These are phyloP conservation scores for Pestalotiopsis sp. DNA, from an alignment of 2,329 filamentous ascomycete genomes.

Conservation along the genomic window DNA sequence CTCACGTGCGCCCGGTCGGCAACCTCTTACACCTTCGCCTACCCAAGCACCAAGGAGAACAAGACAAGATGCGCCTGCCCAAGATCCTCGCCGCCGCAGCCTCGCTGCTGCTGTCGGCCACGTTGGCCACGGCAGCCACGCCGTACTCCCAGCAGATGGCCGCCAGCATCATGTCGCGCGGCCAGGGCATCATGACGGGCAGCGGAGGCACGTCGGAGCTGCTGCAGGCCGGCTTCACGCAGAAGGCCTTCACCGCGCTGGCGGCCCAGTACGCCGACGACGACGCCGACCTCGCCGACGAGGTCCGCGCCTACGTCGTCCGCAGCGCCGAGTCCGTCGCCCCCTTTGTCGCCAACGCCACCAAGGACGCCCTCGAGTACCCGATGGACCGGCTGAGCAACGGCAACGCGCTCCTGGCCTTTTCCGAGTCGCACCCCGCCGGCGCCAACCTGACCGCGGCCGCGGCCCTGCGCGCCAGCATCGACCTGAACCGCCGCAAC, in stretches of 20 bases:
- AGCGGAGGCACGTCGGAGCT: constrained; percentile 28
- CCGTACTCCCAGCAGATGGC: constrained; percentile 30
- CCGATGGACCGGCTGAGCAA: constrained; percentile 33
- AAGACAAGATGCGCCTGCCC: neutral
- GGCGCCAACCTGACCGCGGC: constrained; percentile 13
- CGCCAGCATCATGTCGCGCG: constrained; percentile 31
- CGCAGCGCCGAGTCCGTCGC: constrained; percentile 27
- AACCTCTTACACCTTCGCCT: neutral
- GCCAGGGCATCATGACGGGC: constrained; percentile 33
- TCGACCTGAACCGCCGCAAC: constrained; percentile 33
- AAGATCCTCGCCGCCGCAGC: neutral
- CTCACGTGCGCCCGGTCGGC: neutral
- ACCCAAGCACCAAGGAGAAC: neutral
- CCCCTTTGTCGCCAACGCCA: constrained; percentile 28
- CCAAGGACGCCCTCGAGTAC: constrained; percentile 26
- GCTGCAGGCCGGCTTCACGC: constrained; percentile 33
- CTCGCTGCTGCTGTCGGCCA: neutral
- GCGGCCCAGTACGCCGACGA: constrained; percentile 22
- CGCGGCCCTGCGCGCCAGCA: constrained; percentile 27
- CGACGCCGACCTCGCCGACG: constrained; percentile 9
- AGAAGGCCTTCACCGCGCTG: constrained; percentile 31
- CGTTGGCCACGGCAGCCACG: neutral
- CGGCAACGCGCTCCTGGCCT: constrained; percentile 27
- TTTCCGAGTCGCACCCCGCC: constrained; percentile 13
- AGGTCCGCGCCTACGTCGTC: constrained; percentile 22